Evolutionary conservation across 2,329 filamentous ascomycete species (phyloP), one percentile per base, ranked within the genome.

Genomic region (Allantophomopsis cytisporea): DNA sequence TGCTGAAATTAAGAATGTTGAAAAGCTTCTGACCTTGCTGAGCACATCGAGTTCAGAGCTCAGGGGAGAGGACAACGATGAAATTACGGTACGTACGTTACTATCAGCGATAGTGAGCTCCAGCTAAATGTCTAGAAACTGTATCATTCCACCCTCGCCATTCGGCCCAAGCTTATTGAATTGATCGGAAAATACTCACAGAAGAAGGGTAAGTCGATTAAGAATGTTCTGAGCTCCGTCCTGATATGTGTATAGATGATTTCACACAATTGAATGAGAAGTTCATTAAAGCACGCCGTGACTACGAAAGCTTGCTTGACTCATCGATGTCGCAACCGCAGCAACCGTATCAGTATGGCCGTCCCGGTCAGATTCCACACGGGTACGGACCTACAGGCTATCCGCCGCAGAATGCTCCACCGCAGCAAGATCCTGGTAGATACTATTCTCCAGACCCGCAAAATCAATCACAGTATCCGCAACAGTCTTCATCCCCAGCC

Each of bases 191-290:
- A 96, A 59, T 98, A 98, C 57, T 96, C 91, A 8, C 91, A 98
- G 58, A 96, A 94, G 73, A 98, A 98, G 64, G 88, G 87, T 89
- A 64, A 49, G 57, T 42, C n/a, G 20, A 8, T 20, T 30, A 28
- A 10, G 23, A 3, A 6, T 12, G 5, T 28, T 28, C 23, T 2
- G 13, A 11, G 16, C 41, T 51, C 41, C 53, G 41, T 38, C 30
- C 43, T 48, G 16, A 47, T 37, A 32, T 30, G 2, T 35, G n/a
- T 17, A 12, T 47, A 94, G 91, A 98, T 61, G 91, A 98, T 59
- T 96, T 98, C 55, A 95, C 91, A 2, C 89, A 96, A 57, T 68
- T 98, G 45, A 98, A 98, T 54, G 91, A 98, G 60, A 96, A 96
- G 64, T 98, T 98, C 60, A 96, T 98, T 69, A 98, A 98, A 62